phyloP scores from a whole-genome alignment of 805 yeast species.

The Ogataea ganodermae region DNA sequence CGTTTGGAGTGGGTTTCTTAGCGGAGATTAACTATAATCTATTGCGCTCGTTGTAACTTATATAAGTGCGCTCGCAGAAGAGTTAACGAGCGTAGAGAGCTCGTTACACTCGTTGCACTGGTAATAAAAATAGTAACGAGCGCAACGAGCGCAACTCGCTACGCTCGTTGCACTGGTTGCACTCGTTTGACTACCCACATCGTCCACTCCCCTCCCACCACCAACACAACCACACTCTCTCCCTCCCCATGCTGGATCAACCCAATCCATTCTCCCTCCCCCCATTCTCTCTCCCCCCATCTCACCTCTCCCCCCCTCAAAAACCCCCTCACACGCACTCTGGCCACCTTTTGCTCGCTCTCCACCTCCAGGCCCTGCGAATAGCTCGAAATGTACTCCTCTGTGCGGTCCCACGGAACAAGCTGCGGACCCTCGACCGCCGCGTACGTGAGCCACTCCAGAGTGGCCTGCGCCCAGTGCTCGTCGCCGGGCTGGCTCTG shows the following conservation, averaged over 20 bases:
- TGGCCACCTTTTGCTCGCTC: slow-evolving; percentile 14
- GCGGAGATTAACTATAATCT: too few relatives aligned
- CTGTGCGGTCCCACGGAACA: slow-evolving; percentile 20
- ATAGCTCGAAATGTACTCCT: slow-evolving; percentile 30
- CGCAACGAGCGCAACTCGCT: too few relatives aligned
- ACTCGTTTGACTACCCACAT: not conserved
- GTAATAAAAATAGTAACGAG: too few relatives aligned
- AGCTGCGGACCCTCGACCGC: slow-evolving; percentile 31
- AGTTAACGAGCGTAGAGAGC: too few relatives aligned
- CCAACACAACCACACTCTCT: not conserved
- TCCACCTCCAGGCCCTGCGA: slow-evolving; percentile 14
- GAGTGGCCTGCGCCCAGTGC: slow-evolving; percentile 22
- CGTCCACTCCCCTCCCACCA: not conserved
- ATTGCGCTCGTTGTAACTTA: too few relatives aligned
- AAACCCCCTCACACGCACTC: slow-evolving; percentile 11
- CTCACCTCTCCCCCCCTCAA: not conserved
- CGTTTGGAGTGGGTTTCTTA: too few relatives aligned
- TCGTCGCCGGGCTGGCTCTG: slow-evolving; percentile 19
- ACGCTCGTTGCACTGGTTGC: too few relatives aligned
- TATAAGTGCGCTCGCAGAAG: too few relatives aligned
- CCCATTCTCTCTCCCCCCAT: not conserved
- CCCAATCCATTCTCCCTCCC: not conserved
- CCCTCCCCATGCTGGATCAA: not conserved
- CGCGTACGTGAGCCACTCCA: slow-evolving; percentile 37
- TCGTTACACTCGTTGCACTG: too few relatives aligned